phyloP scores from a whole-genome alignment of 106 monocot genomes.

The Phalaenopsis equestris region DNA sequence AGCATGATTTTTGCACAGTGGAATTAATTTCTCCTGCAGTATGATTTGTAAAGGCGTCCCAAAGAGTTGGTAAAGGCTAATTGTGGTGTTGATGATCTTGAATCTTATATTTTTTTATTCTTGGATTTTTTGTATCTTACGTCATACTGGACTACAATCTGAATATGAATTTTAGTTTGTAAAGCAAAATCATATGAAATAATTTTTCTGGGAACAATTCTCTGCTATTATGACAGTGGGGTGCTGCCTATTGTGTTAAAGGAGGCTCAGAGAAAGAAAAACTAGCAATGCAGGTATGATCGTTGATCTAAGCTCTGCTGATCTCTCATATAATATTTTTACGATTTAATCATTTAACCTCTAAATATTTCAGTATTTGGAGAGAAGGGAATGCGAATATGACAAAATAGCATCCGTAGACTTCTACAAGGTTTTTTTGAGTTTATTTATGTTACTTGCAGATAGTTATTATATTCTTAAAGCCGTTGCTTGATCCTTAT shows the following conservation, averaged over 20 bases:
- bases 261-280: slow-evolving; percentile 56
- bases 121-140: not conserved
- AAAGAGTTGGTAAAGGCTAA: not conserved
- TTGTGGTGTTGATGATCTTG: not conserved
- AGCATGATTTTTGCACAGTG: not conserved
- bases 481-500: not conserved
- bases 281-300: slow-evolving; percentile 49
- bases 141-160: not conserved
- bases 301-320: not conserved
- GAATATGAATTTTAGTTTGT: not conserved
- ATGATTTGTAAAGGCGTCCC: not conserved
- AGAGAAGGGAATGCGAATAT: slow-evolving; percentile 83
- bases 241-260: slow-evolving; percentile 64
- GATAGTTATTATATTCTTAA: not conserved
- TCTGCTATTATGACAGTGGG: slow-evolving; percentile 44
- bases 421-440: slow-evolving; percentile 51
- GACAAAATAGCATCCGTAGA: slow-evolving; percentile 50
- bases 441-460: not conserved
- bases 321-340: not conserved
- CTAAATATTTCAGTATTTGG: slow-evolving; percentile 45
- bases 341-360: not conserved
- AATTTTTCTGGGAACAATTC: not conserved
- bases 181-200: not conserved
- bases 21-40: not conserved
- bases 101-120: not conserved